Conservation (phyloP, 2,329 filamentous ascomycete species). For the Rhinocladiella mackenziei region DNA sequence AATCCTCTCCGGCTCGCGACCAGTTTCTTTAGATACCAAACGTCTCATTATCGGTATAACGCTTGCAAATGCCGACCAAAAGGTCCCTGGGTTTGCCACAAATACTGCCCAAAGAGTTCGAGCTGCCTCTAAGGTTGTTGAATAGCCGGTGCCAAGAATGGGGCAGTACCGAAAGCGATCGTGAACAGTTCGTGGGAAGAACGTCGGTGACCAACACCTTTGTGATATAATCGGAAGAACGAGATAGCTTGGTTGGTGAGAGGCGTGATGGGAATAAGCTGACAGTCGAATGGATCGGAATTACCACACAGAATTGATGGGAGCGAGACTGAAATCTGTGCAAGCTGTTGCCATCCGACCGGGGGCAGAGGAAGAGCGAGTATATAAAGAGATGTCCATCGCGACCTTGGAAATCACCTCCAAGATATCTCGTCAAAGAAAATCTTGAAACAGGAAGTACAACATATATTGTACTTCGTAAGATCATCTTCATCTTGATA, state of each 20-base stretch:
- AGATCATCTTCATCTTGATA: background rate
- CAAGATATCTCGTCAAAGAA: too few relatives aligned
- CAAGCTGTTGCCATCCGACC: background rate
- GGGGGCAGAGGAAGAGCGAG: too few relatives aligned
- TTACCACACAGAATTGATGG: background rate
- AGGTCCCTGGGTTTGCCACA: background rate
- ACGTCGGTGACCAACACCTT: constrained; percentile 1
- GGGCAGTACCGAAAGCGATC: background rate
- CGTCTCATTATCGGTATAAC: background rate
- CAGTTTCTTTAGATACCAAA: background rate
- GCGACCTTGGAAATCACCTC: too few relatives aligned
- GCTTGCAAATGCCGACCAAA: constrained; percentile 8
- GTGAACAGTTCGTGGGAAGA: background rate
- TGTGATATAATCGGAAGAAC: constrained; percentile 6
- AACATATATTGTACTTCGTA: too few relatives aligned
- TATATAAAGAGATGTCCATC: too few relatives aligned
- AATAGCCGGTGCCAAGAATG: background rate
- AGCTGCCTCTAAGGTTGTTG: background rate
- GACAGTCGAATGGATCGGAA: constrained; percentile 2
- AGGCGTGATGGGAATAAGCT: constrained; percentile 1
- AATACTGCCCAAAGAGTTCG: constrained; percentile 2
- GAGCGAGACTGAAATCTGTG: background rate
- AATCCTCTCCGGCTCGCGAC: background rate
- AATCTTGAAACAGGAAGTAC: too few relatives aligned
- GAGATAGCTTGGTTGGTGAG: constrained; percentile 4